Percentiles rank a stretch among this genome's conserved stretches.
Evolutionary conservation across 257 asterid genomes (phyloP).

Genomic region (Lavandula angustifolia): DNA sequence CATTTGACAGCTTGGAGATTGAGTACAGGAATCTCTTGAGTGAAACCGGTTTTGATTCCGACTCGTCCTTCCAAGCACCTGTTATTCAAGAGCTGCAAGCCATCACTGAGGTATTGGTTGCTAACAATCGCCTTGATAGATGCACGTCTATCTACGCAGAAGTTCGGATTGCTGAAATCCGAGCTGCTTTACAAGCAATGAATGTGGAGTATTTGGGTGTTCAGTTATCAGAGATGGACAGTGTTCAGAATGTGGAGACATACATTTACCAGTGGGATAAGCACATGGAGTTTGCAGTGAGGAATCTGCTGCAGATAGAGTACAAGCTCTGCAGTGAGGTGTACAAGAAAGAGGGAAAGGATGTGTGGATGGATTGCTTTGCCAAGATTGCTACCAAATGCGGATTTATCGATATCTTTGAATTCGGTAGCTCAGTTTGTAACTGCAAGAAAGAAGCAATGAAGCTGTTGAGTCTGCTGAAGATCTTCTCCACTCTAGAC

Average conservation of each 20-base stretch:
- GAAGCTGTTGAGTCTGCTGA: conserved; percentile 69
- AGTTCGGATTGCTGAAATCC: conserved; percentile 52
- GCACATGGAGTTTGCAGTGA: conserved; percentile 66
- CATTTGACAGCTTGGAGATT: conserved; percentile 52
- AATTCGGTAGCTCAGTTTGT: conserved; percentile 55
- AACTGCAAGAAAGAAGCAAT: conserved; percentile 78
- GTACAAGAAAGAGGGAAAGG: conserved; percentile 39
- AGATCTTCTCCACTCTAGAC: conserved; percentile 64
- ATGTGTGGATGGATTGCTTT: conserved; percentile 59
- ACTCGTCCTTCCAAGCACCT: conserved; percentile 16
- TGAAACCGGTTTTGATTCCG: conserved; percentile 23
- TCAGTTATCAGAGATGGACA: conserved; percentile 54
- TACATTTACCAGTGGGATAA: conserved; percentile 62
- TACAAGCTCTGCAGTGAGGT: conserved; percentile 63
- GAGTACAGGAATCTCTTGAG: conserved; percentile 46
- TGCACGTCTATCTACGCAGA: conserved; percentile 54
- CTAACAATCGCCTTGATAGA: conserved; percentile 45
- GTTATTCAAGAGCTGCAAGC: conserved; percentile 50
- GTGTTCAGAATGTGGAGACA: conserved; percentile 53
- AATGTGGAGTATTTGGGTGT: conserved; percentile 53
- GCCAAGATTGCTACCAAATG: conserved; percentile 56
- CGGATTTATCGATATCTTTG: conserved; percentile 56
- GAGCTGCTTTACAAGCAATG: conserved; percentile 42
- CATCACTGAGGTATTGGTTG: conserved; percentile 50
- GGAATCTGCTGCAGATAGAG: conserved; percentile 59